Base-by-base conservation (phyloP, 768 basidiomycete species). In the Dictyophora rubrovolvata region DNA sequence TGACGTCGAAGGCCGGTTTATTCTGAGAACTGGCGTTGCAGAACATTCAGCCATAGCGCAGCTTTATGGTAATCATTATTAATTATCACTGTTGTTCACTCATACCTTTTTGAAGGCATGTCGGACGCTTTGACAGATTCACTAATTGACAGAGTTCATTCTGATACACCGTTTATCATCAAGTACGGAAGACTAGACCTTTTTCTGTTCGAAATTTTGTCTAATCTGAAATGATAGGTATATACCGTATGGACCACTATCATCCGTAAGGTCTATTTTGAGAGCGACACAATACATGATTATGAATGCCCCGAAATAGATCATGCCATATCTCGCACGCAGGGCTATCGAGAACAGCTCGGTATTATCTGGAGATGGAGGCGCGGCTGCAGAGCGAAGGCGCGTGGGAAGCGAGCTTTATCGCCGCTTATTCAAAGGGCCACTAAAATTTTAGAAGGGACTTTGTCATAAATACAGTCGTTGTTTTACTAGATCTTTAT, bases 331-430 rank as follows among this genome's bases (percentile, higher is more conserved):
- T 69, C 79, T 96, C 9, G 79, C 86, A 46, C 79, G 93, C 34
- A 78, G 94, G 16, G 93, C 93, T 0, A 84, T 93, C 49, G 93
- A 96, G 82, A 96, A 97, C 75, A 94, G 92, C 71, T 85, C 86
- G 0, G 78, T 96, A 1, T 79, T 97, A 23, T 87, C 86, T 16
- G 74, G 79, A 18, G 69, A 70, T 22, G 87, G 86, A 1, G 82
- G 77, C 12, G 90, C 91, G 0, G 70, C 71, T 1, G 74, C 75
- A 21, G 89, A 91, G 69, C 73, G 86, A 21, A 69, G 69, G 59
- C 68, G 82, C 33, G 83, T 84, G 1, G 77, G 77, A 49, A 67
- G 66, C 11, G 80, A 82, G 65, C 77, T 90, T 46, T 70, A 77
- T 72, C 73, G 72, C 63, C 69, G 70, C 35, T 37, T 75, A 1